Evolutionary conservation across 2,329 filamentous ascomycete species (phyloP).

Genomic region (Penicillium sp.): DNA sequence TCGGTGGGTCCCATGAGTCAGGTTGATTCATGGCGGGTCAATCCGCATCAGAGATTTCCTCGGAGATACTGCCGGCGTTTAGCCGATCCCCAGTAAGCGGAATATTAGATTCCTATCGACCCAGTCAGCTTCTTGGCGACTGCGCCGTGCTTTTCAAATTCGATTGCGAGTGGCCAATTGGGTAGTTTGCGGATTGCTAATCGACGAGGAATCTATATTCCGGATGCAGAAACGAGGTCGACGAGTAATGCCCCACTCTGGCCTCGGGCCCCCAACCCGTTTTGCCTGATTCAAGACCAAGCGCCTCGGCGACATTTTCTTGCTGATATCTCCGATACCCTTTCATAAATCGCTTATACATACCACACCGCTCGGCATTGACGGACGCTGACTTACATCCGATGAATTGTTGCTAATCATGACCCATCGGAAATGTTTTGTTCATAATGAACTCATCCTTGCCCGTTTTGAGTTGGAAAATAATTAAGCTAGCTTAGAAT

Average conservation of each 20-base stretch:
- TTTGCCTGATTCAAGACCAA: slow-evolving; percentile 5
- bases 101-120: slow-evolving; percentile 9
- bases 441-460: background rate
- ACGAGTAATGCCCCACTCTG: slow-evolving; percentile 8
- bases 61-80: slow-evolving; percentile 21
- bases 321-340: background rate
- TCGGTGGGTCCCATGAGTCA: slow-evolving; percentile 23
- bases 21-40: slow-evolving; percentile 13
- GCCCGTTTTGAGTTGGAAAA: background rate
- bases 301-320: slow-evolving; percentile 8
- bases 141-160: background rate
- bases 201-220: slow-evolving; percentile 11
- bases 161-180: background rate
- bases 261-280: background rate
- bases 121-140: background rate
- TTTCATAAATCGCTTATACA: no score
- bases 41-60: slow-evolving; percentile 7
- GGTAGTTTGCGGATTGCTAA: background rate
- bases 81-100: slow-evolving; percentile 9
- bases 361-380: slow-evolving; percentile 1
- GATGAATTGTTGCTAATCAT: background rate
- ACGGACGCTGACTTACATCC: background rate
- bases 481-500: background rate
- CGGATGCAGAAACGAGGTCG: background rate
- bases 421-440: background rate